Percentiles rank a stretch among this genome's conserved stretches.
These are phyloP conservation scores for Fusarium nelsonii DNA, from an alignment of 2,329 filamentous ascomycete genomes.

Conservation along the genomic window DNA sequence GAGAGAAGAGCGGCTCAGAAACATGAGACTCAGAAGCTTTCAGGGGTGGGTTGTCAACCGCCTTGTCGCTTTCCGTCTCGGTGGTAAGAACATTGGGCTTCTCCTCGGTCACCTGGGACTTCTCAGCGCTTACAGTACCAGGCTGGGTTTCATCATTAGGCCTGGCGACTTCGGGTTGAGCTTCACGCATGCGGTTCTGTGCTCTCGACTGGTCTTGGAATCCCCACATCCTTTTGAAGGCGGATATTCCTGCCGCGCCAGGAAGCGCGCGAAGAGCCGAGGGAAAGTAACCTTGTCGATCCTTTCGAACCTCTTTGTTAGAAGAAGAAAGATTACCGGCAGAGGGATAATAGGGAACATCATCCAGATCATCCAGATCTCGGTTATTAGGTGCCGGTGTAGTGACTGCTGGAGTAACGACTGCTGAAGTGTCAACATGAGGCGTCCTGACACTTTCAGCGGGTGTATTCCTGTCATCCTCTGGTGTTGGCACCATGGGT, in stretches of 20 bases:
- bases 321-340: slow-evolving; percentile 14
- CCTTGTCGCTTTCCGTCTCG: not conserved
- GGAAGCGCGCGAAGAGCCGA: slow-evolving; percentile 40
- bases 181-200: slow-evolving; percentile 7
- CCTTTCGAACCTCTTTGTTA: slow-evolving; percentile 19
- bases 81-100: slow-evolving; percentile 8
- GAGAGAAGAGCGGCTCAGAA: slow-evolving; percentile 52
- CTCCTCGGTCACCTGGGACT: slow-evolving; percentile 1
- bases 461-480: not conserved
- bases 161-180: slow-evolving; percentile 9
- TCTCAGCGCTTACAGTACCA: slow-evolving; percentile 8
- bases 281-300: slow-evolving; percentile 39
- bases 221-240: slow-evolving; percentile 42
- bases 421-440: not conserved
- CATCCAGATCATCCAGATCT: slow-evolving; percentile 27
- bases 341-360: slow-evolving; percentile 19
- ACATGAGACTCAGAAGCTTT: slow-evolving; percentile 40
- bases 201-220: slow-evolving; percentile 24
- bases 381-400: not conserved
- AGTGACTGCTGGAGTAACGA: not conserved
- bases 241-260: slow-evolving; percentile 32
- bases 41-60: slow-evolving; percentile 5
- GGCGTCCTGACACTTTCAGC: slow-evolving; percentile 13
- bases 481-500: not conserved
- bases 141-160: not conserved